phyloP scores from a whole-genome alignment of 805 yeast genomes.

The Wickerhamomyces hampshirensis region DNA sequence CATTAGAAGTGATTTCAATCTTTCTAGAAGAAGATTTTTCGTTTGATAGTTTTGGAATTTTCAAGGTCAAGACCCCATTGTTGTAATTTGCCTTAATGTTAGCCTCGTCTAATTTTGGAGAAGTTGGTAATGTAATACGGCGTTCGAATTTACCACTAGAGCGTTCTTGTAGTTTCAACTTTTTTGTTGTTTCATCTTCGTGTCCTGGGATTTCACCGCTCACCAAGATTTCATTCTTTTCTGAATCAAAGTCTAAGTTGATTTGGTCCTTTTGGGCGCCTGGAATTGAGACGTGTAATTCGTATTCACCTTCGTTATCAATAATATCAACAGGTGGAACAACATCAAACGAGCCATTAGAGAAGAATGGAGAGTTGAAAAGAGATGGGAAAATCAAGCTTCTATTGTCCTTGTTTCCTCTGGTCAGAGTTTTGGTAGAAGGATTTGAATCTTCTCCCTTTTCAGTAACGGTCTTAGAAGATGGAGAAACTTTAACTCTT shows the following conservation, averaged over 20 bases:
- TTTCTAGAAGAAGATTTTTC: slow-evolving; percentile 22
- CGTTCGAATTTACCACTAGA: slow-evolving; percentile 38
- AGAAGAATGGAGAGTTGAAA: slow-evolving; percentile 25
- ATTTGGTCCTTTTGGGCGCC: slow-evolving; percentile 43
- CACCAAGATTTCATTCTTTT: slow-evolving; percentile 36
- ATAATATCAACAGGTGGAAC: slow-evolving; percentile 43
- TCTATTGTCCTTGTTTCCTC: slow-evolving; percentile 4
- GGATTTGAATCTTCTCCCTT: slow-evolving; percentile 1
- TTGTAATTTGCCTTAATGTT: slow-evolving; percentile 41
- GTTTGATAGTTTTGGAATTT: slow-evolving; percentile 34
- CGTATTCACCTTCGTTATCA: slow-evolving; percentile 38
- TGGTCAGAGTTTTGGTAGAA: slow-evolving; percentile 1
- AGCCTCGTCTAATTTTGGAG: slow-evolving; percentile 36
- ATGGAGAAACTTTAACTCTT: slow-evolving; percentile 20
- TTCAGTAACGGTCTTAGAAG: slow-evolving; percentile 8
- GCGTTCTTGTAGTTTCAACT: slow-evolving; percentile 31
- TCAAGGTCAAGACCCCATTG: slow-evolving; percentile 40
- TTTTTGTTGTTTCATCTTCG: slow-evolving; percentile 21
- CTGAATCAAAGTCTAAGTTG: slow-evolving; percentile 42
- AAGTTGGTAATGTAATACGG: slow-evolving; percentile 34
- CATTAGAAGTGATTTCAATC: slow-evolving; percentile 27
- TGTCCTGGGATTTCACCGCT: slow-evolving; percentile 38
- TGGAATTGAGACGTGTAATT: slow-evolving; percentile 40
- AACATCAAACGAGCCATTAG: slow-evolving; percentile 16
- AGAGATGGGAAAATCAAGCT: slow-evolving; percentile 18